Conservation (phyloP, 257 asterid species). For the Agastache rugosa region DNA sequence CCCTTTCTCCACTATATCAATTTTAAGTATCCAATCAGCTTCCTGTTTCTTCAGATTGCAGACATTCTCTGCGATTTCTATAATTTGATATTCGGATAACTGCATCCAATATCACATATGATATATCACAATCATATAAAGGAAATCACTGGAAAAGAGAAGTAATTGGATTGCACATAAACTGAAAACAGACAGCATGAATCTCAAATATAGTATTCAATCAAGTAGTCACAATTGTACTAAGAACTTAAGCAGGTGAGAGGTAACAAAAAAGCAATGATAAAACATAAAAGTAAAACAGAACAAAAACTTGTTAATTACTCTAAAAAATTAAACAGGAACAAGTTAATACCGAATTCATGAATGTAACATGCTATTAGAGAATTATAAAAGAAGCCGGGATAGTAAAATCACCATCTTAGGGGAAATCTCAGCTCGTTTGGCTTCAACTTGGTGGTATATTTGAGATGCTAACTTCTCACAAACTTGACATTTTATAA, state of each 20-base stretch:
- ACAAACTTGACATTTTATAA: constrained; percentile 83
- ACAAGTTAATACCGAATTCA: background rate
- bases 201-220: background rate
- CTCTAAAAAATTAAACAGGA: background rate
- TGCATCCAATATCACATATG: constrained; percentile 41
- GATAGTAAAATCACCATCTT: constrained; percentile 58
- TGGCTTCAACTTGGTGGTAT: constrained; percentile 69
- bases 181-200: constrained; percentile 1
- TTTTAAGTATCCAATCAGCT: constrained; percentile 98
- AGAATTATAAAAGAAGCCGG: constrained; percentile 19
- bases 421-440: constrained; percentile 73
- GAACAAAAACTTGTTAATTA: background rate
- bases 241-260: background rate
- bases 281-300: no score
- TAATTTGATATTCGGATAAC: constrained; percentile 85
- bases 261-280: background rate
- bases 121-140: constrained; percentile 16
- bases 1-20: constrained; percentile 89
- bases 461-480: constrained; percentile 70
- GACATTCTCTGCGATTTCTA: constrained; percentile 90
- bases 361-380: background rate
- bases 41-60: constrained; percentile 94
- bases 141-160: background rate
- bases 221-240: background rate
- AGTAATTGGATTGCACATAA: background rate